Evolutionary conservation across 1,139 yeast species (phyloP).

Genomic region (Sugiyamaella sp.): DNA sequence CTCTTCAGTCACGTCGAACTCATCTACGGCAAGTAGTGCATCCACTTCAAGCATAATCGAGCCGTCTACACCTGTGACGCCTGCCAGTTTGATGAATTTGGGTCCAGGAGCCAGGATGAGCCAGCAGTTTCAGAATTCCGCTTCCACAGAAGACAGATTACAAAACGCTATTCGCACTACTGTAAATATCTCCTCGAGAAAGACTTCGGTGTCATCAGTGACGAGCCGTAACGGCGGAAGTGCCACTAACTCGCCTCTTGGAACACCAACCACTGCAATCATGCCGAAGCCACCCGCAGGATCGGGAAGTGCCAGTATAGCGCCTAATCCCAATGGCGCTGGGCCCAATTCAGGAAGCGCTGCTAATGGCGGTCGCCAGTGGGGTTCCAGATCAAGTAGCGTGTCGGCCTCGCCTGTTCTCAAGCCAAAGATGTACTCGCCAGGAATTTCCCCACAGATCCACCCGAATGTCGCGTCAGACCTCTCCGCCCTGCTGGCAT

Average conservation of each 20-base stretch:
- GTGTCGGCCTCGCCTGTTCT: constrained; percentile 32
- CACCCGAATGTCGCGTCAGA: constrained; percentile 34
- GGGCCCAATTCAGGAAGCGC: neutral
- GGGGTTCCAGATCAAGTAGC: constrained; percentile 26
- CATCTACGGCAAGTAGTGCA: constrained; percentile 17
- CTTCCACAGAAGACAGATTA: constrained; percentile 33
- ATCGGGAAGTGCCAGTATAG: constrained; percentile 15
- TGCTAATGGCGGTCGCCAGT: constrained; percentile 15
- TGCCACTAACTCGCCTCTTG: constrained; percentile 23
- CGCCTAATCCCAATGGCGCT: constrained; percentile 16
- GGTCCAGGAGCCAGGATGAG: constrained; percentile 19
- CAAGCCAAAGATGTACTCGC: constrained; percentile 31
- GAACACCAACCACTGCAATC: constrained; percentile 28
- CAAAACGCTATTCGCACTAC: constrained; percentile 36
- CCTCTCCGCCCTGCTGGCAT: constrained; percentile 41
- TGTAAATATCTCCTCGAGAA: constrained; percentile 26
- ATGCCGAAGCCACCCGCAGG: constrained; percentile 30
- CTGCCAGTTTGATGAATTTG: constrained; percentile 49
- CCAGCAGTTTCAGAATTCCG: constrained; percentile 21
- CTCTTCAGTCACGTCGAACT: constrained; percentile 24
- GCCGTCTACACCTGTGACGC: constrained; percentile 32
- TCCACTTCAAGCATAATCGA: constrained; percentile 23
- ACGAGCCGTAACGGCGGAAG: constrained; percentile 18
- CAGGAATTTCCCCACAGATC: constrained; percentile 31
- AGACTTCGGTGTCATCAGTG: constrained; percentile 18